Evolutionary conservation across 2,329 filamentous ascomycete species (phyloP), one percentile per base, ranked within the genome.

Genomic region (Akanthomyces dipterigenus): DNA sequence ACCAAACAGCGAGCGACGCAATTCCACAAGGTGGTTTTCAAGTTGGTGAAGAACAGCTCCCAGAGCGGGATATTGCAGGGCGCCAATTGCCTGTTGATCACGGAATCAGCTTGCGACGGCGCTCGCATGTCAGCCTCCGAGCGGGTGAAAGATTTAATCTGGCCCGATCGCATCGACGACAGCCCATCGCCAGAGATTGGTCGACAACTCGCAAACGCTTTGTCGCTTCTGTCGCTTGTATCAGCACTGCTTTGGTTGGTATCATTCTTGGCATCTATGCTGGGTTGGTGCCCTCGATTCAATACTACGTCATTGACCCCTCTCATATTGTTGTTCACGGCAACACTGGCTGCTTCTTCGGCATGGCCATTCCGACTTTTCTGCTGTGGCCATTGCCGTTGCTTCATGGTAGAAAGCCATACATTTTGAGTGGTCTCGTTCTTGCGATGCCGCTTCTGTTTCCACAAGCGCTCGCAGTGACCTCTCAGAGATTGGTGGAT

Each of bases 271-370:
- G 90, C 1, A 88, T 92, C 24, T 93, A 92, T 70, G 87, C 88
- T 60, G 90, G 89, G 3, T 82, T 91, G 66, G 88, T 91, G 1
- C 88, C 89, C n/a, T 84, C 86, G 3, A 90, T 93, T 28, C 89
- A 92, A 69, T 91, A 91, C 70, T 87, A 86, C 67, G 83, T 93
- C 64, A 85, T 85, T 26, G 88, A 92, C 67, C 80, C 86, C 63
- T 75, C 83, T 49, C 88, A 91, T 67, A 79, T 83, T 63, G 81
- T 85, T 1, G 85, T 91, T 31, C 78, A 90, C 40, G 90, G 90
- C 3, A 93, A 93, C 66, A 87, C 89, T 18, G 81, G 85, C 28
- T 82, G 91, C 58, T 93, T 89, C 69, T 69, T 88, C 36, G 88
- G 88, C 9, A 78, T 93, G 64, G 87, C 88, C 0, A 72, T 92